Percentiles rank a stretch among this genome's conserved stretches.
Evolutionary conservation across 176 grass and related monocot species (phyloP).

Genomic region (Ensete glaucum): DNA sequence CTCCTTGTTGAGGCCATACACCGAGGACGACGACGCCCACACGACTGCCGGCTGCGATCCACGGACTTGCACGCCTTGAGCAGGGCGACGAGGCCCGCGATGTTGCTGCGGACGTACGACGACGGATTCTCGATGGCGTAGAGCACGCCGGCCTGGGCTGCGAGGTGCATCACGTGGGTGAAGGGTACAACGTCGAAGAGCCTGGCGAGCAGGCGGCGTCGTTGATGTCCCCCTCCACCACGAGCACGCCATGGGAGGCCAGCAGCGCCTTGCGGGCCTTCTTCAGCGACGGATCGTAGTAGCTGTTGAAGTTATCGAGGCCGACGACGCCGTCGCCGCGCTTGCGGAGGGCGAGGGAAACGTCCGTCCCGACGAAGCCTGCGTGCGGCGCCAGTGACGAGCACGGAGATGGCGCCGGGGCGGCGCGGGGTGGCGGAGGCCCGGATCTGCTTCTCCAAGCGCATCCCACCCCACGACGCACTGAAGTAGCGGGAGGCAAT

Average conservation of each 20-base stretch:
- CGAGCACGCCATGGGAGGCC: background rate
- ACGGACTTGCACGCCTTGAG: background rate
- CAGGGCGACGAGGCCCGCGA: background rate
- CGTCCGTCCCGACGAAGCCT: background rate
- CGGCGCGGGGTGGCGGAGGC: background rate
- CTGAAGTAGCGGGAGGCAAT: no score
- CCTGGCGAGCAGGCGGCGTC: background rate
- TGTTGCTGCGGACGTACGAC: background rate
- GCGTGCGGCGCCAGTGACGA: background rate
- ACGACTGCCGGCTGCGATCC: background rate
- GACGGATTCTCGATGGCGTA: background rate
- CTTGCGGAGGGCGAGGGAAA: background rate
- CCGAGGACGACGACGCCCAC: background rate
- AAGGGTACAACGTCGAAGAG: constrained; percentile 1
- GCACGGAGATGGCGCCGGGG: background rate
- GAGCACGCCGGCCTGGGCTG: background rate
- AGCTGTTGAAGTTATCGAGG: background rate
- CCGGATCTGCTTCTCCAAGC: background rate
- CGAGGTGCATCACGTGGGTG: constrained; percentile 1
- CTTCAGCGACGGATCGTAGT: background rate
- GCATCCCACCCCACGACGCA: no score
- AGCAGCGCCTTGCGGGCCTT: background rate
- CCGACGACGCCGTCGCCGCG: background rate
- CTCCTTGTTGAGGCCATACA: no score
- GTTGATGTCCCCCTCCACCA: background rate